Conservation (phyloP, 2,329 filamentous ascomycete genomes). For the Aciculosporium take region DNA sequence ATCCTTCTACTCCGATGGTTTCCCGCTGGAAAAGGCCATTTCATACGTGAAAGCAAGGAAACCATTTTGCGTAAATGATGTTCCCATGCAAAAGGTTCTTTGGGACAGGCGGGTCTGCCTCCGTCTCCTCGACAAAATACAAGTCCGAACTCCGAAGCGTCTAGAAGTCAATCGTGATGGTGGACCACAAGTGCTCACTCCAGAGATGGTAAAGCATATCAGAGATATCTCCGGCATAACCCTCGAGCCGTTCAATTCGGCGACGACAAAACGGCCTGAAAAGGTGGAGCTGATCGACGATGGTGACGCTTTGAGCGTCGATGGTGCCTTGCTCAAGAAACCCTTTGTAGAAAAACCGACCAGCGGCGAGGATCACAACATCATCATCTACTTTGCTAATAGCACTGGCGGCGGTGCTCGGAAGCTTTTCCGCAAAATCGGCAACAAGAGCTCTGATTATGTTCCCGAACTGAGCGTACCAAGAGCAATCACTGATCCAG, state of each 20-base stretch:
- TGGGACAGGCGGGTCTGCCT: constrained; percentile 92
- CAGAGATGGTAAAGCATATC: constrained; percentile 68
- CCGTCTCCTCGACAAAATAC: constrained; percentile 73
- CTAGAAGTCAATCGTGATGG: constrained; percentile 89
- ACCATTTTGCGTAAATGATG: constrained; percentile 93
- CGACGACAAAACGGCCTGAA: constrained; percentile 45
- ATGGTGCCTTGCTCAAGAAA: constrained; percentile 69
- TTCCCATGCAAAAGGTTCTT: constrained; percentile 91
- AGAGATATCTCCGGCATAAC: constrained; percentile 66
- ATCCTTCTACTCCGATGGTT: constrained; percentile 96
- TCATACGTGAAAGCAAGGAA: constrained; percentile 86
- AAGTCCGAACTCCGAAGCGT: constrained; percentile 76
- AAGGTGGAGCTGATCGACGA: constrained; percentile 80
- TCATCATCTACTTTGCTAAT: constrained; percentile 91
- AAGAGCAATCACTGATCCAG: constrained; percentile 64
- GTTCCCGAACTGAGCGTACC: constrained; percentile 64
- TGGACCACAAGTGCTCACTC: constrained; percentile 62
- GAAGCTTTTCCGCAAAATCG: constrained; percentile 89
- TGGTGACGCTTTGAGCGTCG: constrained; percentile 75
- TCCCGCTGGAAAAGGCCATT: constrained; percentile 92
- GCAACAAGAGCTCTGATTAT: constrained; percentile 97
- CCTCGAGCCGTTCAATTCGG: constrained; percentile 56
- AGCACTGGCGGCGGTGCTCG: constrained; percentile 78
- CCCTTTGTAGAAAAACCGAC: constrained; percentile 97
- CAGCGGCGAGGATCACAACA: constrained; percentile 98